Conservation (phyloP, 192 early-diverging fungal genomes). For the Chytriomyces sp. region DNA sequence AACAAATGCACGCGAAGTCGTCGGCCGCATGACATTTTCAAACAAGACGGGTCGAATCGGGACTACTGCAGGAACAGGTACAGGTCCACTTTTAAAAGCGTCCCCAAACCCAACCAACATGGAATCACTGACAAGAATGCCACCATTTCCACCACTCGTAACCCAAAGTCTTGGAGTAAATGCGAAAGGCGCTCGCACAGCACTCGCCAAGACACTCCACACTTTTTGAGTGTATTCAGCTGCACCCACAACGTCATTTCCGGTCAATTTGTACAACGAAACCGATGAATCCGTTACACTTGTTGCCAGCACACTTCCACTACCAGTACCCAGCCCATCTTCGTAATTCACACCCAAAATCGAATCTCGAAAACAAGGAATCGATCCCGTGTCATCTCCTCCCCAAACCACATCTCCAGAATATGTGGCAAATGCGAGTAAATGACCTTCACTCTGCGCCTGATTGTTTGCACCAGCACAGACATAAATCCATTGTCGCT, state of each 20-base stretch:
- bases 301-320: conserved; percentile 14
- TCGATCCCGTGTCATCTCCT: conserved; percentile 15
- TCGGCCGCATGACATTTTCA: conserved; percentile 1
- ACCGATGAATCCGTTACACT: not conserved
- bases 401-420: conserved; percentile 21
- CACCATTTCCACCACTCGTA: not conserved
- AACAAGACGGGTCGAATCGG: not conserved
- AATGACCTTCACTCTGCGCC: conserved; percentile 1
- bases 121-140: not conserved
- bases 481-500: conserved; percentile 18
- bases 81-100: not conserved
- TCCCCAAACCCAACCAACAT: conserved; percentile 5
- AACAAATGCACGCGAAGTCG: not conserved
- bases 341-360: not conserved
- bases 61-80: not conserved
- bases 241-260: not conserved
- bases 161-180: conserved; percentile 22
- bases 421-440: conserved; percentile 10
- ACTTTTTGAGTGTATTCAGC: not conserved
- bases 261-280: not conserved
- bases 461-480: conserved; percentile 7
- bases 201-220: not conserved
- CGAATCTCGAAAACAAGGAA: conserved; percentile 10
- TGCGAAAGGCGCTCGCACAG: not conserved
- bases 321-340: not conserved